Conservation (phyloP, 345 rosid genomes). For the Aegle marmelos region DNA sequence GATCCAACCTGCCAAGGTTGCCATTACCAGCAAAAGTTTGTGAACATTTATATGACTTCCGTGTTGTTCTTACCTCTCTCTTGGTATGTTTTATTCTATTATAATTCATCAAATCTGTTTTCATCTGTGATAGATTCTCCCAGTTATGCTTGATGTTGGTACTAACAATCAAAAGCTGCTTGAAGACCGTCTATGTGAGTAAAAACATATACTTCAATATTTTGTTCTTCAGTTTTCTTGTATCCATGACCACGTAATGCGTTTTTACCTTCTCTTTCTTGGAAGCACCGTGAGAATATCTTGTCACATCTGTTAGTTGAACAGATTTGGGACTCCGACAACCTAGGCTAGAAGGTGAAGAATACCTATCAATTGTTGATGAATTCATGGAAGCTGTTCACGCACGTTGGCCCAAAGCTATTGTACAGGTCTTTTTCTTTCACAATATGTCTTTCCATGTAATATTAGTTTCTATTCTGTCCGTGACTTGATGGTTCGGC, state of each 20-base stretch:
- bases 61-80: background rate
- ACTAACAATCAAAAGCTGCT: constrained; percentile 90
- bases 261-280: constrained; percentile 13
- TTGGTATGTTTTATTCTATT: constrained; percentile 1
- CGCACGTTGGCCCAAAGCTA: constrained; percentile 96
- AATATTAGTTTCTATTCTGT: constrained; percentile 11
- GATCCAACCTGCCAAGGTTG: background rate
- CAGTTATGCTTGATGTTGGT: constrained; percentile 94
- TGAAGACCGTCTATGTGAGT: constrained; percentile 86
- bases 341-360: constrained; percentile 95
- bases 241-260: constrained; percentile 2
- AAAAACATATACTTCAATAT: constrained; percentile 5
- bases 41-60: background rate
- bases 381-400: constrained; percentile 96
- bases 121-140: constrained; percentile 61
- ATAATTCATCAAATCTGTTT: constrained; percentile 13
- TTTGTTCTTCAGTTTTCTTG: background rate
- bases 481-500: constrained; percentile 28
- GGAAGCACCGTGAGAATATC: constrained; percentile 10
- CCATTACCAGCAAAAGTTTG: background rate
- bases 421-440: constrained; percentile 67
- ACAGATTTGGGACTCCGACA: constrained; percentile 89
- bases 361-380: constrained; percentile 78
- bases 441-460: constrained; percentile 14
- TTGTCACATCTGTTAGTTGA: constrained; percentile 15